Evolutionary conservation across 2,329 filamentous ascomycete genomes (phyloP), one percentile per base, ranked within the genome.

Genomic region (Lecanicillium sp.): DNA sequence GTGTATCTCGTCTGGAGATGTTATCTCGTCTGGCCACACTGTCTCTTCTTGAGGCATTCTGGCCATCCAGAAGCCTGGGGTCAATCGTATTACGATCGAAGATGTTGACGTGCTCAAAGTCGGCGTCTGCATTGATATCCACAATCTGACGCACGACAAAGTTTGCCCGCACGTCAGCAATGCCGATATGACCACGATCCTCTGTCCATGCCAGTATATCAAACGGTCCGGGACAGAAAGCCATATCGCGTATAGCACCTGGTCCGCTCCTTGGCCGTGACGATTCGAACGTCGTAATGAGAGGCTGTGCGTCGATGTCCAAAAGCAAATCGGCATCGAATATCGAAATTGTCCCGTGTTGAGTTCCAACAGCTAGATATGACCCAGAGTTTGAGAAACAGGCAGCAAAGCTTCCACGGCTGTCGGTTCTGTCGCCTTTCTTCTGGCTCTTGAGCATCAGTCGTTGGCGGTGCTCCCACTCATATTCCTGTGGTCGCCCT

Each of bases 161-260:
- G 19, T 83, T 79, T 55, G 73, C 78, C 24, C 87, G 77, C 42
- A 87, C 68, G 63, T 93, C 87, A 5, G 84, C 84, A 32, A 91
- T 73, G 30, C 86, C 87, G 14, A 90, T 73, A 48, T 82, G 75
- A 3, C 84, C 86, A 53, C 87, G 84, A 58, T 95, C 87, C 65
- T 98, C 93, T 8, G 90, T 87, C 90, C 93, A 97, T 6, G 94
- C 86, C 33, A 98, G 71, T 15, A 98, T 78, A 61, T 96, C 91
- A 73, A 85, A 91, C 0, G 90, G 88, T 1, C 87, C 86, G 1
- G 91, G 90, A 4, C 87, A 90, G 62, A 98, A 98, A 1, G 85
- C 78, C 86, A 97, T 94, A 52, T 90, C 88, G 52, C 93, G 80
- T 45, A 97, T 83, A 26, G 91, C 90, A 36, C 91, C 91, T 17